A percentile compares a stretch with the other conserved stretches of the same genome.
phyloP scores from a whole-genome alignment of 768 basidiomycete species.

The Hypholoma sublateritium region DNA sequence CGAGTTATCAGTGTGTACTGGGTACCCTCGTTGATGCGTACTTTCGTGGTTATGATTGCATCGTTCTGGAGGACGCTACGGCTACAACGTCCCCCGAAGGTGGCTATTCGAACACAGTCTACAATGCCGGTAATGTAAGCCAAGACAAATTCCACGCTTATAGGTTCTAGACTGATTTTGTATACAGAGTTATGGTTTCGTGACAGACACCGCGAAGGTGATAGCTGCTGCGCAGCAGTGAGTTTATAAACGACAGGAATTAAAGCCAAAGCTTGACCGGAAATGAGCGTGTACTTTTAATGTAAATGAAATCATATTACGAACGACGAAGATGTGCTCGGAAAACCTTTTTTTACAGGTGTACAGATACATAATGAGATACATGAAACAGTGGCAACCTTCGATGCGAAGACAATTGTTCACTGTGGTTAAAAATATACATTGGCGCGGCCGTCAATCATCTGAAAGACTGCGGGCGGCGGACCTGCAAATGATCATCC shows the following conservation, averaged over 20 bases:
- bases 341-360: not conserved
- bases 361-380: constrained; percentile 2
- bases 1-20: constrained; percentile 51
- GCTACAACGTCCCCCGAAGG: constrained; percentile 65
- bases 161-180: constrained; percentile 11
- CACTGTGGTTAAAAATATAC: constrained; percentile 17
- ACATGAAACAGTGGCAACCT: not conserved
- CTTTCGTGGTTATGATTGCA: constrained; percentile 63
- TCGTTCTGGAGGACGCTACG: constrained; percentile 55
- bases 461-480: constrained; percentile 10
- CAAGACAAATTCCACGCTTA: not conserved
- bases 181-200: constrained; percentile 51
- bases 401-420: not conserved
- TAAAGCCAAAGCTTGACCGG: not conserved
- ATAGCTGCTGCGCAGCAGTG: constrained; percentile 21
- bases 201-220: constrained; percentile 36
- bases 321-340: not conserved
- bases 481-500: constrained; percentile 11
- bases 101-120: constrained; percentile 55
- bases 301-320: not conserved
- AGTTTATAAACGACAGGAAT: constrained; percentile 10
- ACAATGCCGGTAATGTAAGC: constrained; percentile 56
- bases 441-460: not conserved
- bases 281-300: not conserved
- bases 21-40: constrained; percentile 67